A percentile compares a stretch with the other conserved stretches of the same genome.
Evolutionary conservation across 805 yeast genomes (phyloP).

Genomic region (Myxozyma monticola): DNA sequence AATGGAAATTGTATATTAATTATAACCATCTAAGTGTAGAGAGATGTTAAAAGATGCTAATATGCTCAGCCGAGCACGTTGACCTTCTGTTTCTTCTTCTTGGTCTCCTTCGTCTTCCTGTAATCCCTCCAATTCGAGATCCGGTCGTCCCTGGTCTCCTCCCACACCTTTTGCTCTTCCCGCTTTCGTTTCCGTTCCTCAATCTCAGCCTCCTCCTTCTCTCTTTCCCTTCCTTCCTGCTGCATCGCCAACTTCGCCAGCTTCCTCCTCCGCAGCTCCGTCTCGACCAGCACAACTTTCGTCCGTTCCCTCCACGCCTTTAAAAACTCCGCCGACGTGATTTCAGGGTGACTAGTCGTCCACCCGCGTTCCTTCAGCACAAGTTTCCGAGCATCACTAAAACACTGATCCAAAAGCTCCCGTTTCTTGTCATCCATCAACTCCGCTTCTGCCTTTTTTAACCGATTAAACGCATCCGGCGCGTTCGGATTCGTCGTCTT

Average conservation of each 20-base stretch:
- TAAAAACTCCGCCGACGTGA: slow-evolving; percentile 42
- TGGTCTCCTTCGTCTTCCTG: slow-evolving; percentile 43
- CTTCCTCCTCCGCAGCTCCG: slow-evolving; percentile 47
- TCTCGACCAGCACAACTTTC: slow-evolving; percentile 48
- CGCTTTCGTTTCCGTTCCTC: slow-evolving; percentile 40
- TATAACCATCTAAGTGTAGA: not conserved
- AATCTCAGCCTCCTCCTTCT: slow-evolving; percentile 40
- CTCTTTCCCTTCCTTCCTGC: slow-evolving; percentile 44
- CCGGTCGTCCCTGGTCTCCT: slow-evolving; percentile 55
- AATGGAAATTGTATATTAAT: not conserved
- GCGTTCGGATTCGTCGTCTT: slow-evolving; percentile 57
- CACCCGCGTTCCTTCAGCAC: slow-evolving; percentile 43
- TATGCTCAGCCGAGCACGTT: slow-evolving; percentile 45
- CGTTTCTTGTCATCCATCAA: slow-evolving; percentile 45
- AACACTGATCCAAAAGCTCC: slow-evolving; percentile 46
- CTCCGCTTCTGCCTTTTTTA: slow-evolving; percentile 55
- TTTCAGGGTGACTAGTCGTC: slow-evolving; percentile 43
- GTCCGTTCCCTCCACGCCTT: slow-evolving; percentile 47
- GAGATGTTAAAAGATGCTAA: not conserved
- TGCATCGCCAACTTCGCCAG: slow-evolving; percentile 46
- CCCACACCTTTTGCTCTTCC: slow-evolving; percentile 56
- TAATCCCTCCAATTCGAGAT: slow-evolving; percentile 63
- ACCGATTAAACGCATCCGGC: slow-evolving; percentile 60
- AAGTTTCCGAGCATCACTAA: slow-evolving; percentile 47
- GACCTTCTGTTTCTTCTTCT: slow-evolving; percentile 49